Evolutionary conservation across 164 flowering plant genomes (phyloP).

Genomic region (Aristolochia contorta): DNA sequence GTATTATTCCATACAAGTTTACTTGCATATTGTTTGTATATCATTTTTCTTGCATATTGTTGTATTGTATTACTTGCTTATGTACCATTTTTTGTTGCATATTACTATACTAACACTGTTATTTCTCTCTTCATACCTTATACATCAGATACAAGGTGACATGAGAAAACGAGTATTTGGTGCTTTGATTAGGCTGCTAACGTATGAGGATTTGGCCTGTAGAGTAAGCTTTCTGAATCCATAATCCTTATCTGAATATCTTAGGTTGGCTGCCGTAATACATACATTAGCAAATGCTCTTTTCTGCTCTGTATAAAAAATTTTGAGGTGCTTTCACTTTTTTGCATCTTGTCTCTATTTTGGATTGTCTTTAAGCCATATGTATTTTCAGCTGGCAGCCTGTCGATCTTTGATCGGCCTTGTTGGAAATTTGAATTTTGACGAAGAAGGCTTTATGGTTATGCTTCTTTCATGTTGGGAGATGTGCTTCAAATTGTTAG

Average conservation of each 20-base stretch:
- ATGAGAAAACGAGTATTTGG: slow-evolving; percentile 69
- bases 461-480: slow-evolving; percentile 82
- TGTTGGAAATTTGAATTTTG: slow-evolving; percentile 79
- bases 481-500: slow-evolving; percentile 72
- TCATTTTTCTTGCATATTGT: too few species aligned
- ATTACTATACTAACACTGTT: neutral
- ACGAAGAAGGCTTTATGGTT: slow-evolving; percentile 51
- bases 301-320: slow-evolving; percentile 1
- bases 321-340: neutral
- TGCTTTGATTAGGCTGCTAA: slow-evolving; percentile 76
- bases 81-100: too few species aligned
- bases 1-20: too few species aligned
- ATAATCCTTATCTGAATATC: neutral
- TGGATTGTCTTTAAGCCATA: neutral
- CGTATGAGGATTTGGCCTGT: slow-evolving; percentile 71
- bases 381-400: slow-evolving; percentile 64
- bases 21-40: too few species aligned
- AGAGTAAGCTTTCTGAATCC: slow-evolving; percentile 40
- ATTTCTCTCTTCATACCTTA: slow-evolving; percentile 2
- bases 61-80: too few species aligned
- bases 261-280: neutral
- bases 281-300: neutral
- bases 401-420: slow-evolving; percentile 69
- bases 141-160: slow-evolving; percentile 74
- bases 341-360: neutral